These are phyloP conservation scores for Trichoderma atroviride DNA, from an alignment of 2,329 filamentous ascomycete species.

Conservation along the genomic window DNA sequence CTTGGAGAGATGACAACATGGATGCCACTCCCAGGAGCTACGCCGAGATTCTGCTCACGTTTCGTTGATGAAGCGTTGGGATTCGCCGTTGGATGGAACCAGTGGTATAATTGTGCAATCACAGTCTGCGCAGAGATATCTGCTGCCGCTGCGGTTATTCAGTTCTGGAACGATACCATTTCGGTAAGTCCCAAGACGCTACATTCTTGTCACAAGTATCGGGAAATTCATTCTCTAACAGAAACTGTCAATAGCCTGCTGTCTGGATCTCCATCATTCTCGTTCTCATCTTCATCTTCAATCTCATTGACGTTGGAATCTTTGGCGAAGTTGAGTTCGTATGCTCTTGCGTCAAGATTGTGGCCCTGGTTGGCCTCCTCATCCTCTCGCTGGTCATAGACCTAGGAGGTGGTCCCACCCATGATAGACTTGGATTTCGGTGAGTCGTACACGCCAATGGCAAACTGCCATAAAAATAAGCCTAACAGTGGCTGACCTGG, in stretches of 20 bases:
- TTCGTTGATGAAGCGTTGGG: slow-evolving; percentile 58
- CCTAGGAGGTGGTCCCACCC: slow-evolving; percentile 66
- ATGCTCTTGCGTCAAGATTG: slow-evolving; percentile 58
- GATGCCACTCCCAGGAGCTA: slow-evolving; percentile 56
- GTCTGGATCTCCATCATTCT: slow-evolving; percentile 54
- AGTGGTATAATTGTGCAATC: slow-evolving; percentile 52
- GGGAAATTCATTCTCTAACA: neutral
- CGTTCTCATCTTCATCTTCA: slow-evolving; percentile 49
- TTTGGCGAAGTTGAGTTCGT: slow-evolving; percentile 53
- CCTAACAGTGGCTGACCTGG: neutral
- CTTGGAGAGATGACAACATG: slow-evolving; percentile 62
- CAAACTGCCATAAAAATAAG: neutral
- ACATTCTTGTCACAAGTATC: neutral
- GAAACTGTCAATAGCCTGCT: slow-evolving; percentile 40
- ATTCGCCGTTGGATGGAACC: slow-evolving; percentile 58
- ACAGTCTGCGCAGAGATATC: slow-evolving; percentile 50
- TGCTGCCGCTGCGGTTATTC: slow-evolving; percentile 49
- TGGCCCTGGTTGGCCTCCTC: slow-evolving; percentile 57
- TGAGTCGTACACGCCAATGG: neutral
- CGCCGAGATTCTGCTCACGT: slow-evolving; percentile 57
- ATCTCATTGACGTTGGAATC: slow-evolving; percentile 48
- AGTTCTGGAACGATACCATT: slow-evolving; percentile 47
- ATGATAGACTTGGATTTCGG: slow-evolving; percentile 64
- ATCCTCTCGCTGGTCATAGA: slow-evolving; percentile 68
- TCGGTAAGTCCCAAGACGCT: neutral